A percentile compares a stretch with the other conserved stretches of the same genome.
phyloP scores from a whole-genome alignment of 2,329 filamentous ascomycete genomes.

The Cladosporium cucumerinum region DNA sequence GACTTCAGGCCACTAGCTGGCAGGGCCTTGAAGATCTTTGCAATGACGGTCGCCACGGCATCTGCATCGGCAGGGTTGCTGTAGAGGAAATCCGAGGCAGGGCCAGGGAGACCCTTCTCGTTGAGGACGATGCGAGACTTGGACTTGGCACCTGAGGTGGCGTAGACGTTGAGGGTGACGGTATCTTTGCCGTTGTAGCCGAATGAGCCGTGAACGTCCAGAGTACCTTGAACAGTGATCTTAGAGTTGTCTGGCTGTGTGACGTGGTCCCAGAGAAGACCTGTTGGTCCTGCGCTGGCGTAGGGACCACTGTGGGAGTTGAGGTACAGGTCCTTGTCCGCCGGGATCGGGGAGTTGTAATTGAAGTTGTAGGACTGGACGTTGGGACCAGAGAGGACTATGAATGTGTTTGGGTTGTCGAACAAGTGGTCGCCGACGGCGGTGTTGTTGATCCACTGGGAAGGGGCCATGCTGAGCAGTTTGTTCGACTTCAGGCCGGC shows the following conservation, averaged over 20 bases:
- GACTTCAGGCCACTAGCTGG: slow-evolving; percentile 44
- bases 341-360: slow-evolving; percentile 43
- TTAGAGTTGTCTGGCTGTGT: slow-evolving; percentile 53
- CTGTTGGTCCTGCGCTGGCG: slow-evolving; percentile 52
- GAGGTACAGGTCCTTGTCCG: slow-evolving; percentile 49
- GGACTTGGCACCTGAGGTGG: slow-evolving; percentile 54
- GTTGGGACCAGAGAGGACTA: slow-evolving; percentile 51
- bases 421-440: slow-evolving; percentile 52
- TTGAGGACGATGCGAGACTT: slow-evolving; percentile 52
- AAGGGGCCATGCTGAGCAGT: slow-evolving; percentile 34
- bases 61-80: slow-evolving; percentile 47
- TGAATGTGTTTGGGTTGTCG: slow-evolving; percentile 47
- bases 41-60: slow-evolving; percentile 51
- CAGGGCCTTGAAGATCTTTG: slow-evolving; percentile 49
- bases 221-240: slow-evolving; percentile 52
- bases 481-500: slow-evolving; percentile 37
- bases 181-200: slow-evolving; percentile 51
- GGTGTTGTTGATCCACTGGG: slow-evolving; percentile 50
- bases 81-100: slow-evolving; percentile 52
- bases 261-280: slow-evolving; percentile 53
- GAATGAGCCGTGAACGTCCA: slow-evolving; percentile 47
- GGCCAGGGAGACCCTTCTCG: slow-evolving; percentile 54
- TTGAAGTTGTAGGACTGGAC: slow-evolving; percentile 49
- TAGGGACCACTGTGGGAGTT: slow-evolving; percentile 50
- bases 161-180: slow-evolving; percentile 57